These are phyloP conservation scores for Tuber calosporum DNA, from an alignment of 495 filamentous ascomycete genomes.

Conservation along the genomic window DNA sequence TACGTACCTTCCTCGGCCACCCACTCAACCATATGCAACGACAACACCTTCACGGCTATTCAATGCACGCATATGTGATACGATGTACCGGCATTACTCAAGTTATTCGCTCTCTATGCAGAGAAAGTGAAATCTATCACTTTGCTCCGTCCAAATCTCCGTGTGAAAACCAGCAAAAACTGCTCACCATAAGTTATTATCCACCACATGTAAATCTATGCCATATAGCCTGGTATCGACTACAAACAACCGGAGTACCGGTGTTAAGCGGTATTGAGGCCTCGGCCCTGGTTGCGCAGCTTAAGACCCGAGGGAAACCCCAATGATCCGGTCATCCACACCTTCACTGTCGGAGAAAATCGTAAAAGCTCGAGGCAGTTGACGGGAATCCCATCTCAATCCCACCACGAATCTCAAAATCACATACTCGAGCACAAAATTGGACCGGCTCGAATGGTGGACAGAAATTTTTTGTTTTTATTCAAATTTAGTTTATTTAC, in stretches of 20 bases:
- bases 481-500: not conserved
- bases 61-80: not conserved
- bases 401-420: not conserved
- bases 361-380: not conserved
- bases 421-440: not conserved
- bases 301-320: not conserved
- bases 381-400: not conserved
- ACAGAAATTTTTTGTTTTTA: not conserved
- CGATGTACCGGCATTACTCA: not conserved
- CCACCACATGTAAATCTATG: not conserved
- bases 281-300: not conserved
- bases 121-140: not conserved
- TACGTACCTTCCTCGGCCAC: too few species aligned
- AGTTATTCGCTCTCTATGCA: not conserved
- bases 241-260: constrained; percentile 1
- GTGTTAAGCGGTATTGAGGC: not conserved
- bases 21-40: not conserved
- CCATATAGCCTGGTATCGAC: not conserved
- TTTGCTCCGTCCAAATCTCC: not conserved
- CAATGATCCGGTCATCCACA: not conserved
- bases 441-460: not conserved
- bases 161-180: not conserved
- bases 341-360: not conserved
- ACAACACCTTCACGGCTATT: not conserved
- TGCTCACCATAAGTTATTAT: not conserved